These are phyloP conservation scores for Lodderomyces parapsilosis DNA, from an alignment of 1,139 yeast species.

Conservation along the genomic window DNA sequence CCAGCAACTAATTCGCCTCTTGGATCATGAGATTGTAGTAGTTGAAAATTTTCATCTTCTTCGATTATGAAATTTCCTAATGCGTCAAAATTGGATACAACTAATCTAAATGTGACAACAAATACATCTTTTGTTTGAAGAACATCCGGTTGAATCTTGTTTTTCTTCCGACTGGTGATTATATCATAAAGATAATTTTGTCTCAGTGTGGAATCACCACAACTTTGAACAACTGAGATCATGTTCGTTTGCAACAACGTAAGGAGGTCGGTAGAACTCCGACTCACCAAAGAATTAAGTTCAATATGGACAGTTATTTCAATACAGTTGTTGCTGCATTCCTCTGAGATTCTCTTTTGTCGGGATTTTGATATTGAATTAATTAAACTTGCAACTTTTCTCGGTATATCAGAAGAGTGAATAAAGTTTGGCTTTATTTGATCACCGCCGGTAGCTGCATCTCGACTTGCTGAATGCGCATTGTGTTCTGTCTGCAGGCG, in stretches of 20 bases:
- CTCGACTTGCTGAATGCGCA: too few species aligned
- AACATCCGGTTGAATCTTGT: slow-evolving; percentile 5
- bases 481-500: not conserved
- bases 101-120: slow-evolving; percentile 1
- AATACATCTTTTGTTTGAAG: slow-evolving; percentile 5
- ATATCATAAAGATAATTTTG: slow-evolving; percentile 1
- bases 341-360: not conserved
- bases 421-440: slow-evolving; percentile 38
- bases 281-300: slow-evolving; percentile 32
- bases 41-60: slow-evolving; percentile 34
- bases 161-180: not conserved
- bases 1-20: slow-evolving; percentile 28
- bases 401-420: slow-evolving; percentile 37
- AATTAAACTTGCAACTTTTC: slow-evolving; percentile 17
- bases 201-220: not conserved
- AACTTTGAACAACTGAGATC: slow-evolving; percentile 31
- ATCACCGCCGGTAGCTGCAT: not conserved
- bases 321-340: not conserved
- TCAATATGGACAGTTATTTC: slow-evolving; percentile 33
- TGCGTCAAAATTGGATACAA: slow-evolving; percentile 22
- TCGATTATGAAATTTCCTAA: slow-evolving; percentile 7
- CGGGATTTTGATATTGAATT: slow-evolving; percentile 2
- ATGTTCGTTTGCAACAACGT: slow-evolving; percentile 35
- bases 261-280: slow-evolving; percentile 30
- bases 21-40: slow-evolving; percentile 12